Conservation (phyloP, 305 asterid species). For the Withania somnifera region DNA sequence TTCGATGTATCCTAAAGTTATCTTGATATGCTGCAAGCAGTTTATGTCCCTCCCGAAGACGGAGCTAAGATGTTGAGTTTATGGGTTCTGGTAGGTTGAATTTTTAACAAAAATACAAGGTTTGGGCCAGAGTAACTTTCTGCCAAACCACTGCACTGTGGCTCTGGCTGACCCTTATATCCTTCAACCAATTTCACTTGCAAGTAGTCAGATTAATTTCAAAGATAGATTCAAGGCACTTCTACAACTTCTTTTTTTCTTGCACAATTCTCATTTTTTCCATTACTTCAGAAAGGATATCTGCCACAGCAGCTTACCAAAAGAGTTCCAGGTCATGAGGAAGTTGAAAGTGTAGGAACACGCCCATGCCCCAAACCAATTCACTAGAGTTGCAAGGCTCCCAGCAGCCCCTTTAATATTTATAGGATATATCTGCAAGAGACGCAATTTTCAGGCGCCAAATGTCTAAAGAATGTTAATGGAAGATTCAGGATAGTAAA, state of each 20-base stretch:
- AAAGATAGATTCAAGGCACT: no score
- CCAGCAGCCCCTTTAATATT: slow-evolving; percentile 93
- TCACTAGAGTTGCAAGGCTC: slow-evolving; percentile 80
- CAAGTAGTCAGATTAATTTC: no score
- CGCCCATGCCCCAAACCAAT: slow-evolving; percentile 96
- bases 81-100: no score
- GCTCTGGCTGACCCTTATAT: no score
- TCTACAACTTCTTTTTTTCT: background rate
- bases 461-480: background rate
- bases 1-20: no score
- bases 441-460: slow-evolving; percentile 1
- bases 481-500: background rate
- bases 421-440: slow-evolving; percentile 72
- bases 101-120: no score
- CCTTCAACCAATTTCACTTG: no score
- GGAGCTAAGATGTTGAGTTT: no score
- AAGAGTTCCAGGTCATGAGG: slow-evolving; percentile 86
- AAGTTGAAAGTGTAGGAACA: slow-evolving; percentile 88
- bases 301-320: slow-evolving; percentile 29
- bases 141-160: no score
- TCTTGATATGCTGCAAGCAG: no score
- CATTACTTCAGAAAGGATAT: background rate
- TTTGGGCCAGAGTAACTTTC: no score
- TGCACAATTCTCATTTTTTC: background rate
- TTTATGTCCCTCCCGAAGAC: no score